Conservation (phyloP, 179 eudicot genomes). For the Gypsophila paniculata region DNA sequence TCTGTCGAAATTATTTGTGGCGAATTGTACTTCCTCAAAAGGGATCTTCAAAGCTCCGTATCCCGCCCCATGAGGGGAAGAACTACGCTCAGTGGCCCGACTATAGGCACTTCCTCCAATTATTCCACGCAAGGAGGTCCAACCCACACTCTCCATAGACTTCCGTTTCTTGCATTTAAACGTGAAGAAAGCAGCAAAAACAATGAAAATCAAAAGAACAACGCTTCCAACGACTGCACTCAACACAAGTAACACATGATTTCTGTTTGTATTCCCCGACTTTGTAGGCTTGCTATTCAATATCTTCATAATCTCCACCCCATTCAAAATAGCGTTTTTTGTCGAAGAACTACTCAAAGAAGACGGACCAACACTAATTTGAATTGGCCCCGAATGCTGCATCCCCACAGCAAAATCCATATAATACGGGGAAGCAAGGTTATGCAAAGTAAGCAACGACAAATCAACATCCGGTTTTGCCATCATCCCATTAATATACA, state of each 20-base stretch:
- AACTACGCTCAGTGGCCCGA: conserved; percentile 42
- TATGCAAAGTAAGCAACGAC: conserved; percentile 43
- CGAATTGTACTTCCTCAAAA: conserved; percentile 55
- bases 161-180: conserved; percentile 41
- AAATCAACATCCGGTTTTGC: conserved; percentile 66
- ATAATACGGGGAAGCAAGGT: conserved; percentile 37
- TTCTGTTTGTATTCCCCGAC: conserved; percentile 24
- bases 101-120: conserved; percentile 46
- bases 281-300: conserved; percentile 27
- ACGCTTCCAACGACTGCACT: conserved; percentile 48
- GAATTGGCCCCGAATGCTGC: conserved; percentile 44
- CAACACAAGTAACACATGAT: conserved; percentile 33
- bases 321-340: conserved; percentile 72
- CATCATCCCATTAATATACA: conserved; percentile 51
- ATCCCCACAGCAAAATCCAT: conserved; percentile 51
- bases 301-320: conserved; percentile 78
- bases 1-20: conserved; percentile 62
- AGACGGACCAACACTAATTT: conserved; percentile 70
- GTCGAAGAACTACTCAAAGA: conserved; percentile 41
- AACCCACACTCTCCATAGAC: conserved; percentile 51
- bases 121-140: conserved; percentile 55
- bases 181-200: conserved; percentile 28
- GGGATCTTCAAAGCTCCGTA: conserved; percentile 49
- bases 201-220: conserved; percentile 31
- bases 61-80: conserved; percentile 48